Evolutionary conservation across 176 grass and related monocot species (phyloP), one percentile per base, ranked within the genome.

Genomic region (Juncus inflexus): DNA sequence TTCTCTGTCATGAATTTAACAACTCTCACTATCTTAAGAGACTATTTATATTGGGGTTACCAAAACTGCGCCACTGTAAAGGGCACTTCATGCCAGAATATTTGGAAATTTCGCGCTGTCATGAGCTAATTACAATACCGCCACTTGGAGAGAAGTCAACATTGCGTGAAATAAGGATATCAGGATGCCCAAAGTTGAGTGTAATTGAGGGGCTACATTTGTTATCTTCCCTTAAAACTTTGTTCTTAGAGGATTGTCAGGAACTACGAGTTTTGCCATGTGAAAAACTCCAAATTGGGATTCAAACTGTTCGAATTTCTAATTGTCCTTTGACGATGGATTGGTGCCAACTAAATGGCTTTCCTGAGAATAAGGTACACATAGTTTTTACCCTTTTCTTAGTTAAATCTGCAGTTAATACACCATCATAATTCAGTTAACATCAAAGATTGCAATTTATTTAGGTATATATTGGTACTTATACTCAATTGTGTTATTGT

Each of bases 131-230:
- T 12, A 52, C 65, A 8, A 37, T 68, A 10, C 65, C 65, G 4
- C 37, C 38, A 3, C 35, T 68, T 37, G 49, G 37, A 52, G 52
- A 55, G 9, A 16, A 14, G 4, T 7, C 15, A 1, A 52, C 4
- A 47, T 1, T 4, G 50, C 43, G 50, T 7, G 14, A 68, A 3
- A 12, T 15, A 38, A 7, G 9, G 11, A 68, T 68, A 68, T 52
- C 0, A 0, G 7, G 14, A 1, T 68, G 65, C 28, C 49, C 65
- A 1, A 12, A 12, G 50, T 37, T 68, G 19, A 3, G 12, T 55
- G 16, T 68, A 37, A 38, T 68, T 28, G 43, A 52, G 37, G 65
- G 65, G 14, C 52, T 68, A 28, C 49, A 68, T 37, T 15, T 41
- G 6, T 12, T 52, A 51, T 52, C 38, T 11, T 52, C 50, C 10